Evolutionary conservation across 2,329 filamentous ascomycete genomes (phyloP), one percentile per base, ranked within the genome.

Genomic region (Colletotrichum sp.): DNA sequence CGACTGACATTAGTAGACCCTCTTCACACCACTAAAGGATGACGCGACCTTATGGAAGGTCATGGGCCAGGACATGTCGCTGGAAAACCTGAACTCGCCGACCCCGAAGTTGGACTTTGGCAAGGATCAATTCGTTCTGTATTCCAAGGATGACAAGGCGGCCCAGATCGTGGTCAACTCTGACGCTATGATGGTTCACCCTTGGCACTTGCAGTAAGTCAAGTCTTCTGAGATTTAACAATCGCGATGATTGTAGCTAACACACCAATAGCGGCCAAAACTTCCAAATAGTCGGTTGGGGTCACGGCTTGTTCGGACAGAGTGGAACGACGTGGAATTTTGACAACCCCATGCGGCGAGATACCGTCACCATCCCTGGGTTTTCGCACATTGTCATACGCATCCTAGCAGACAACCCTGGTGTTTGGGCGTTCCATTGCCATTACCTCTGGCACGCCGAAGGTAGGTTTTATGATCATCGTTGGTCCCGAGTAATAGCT

Each of bases 381-480:
- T 91, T 88, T 67, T 89, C 88, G 1, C 92, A 89, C 89, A 83
- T 88, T 3, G 79, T 90, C 11, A 81, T 92, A 8, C 84, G 90
- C 69, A 87, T 92, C 12, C 84, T 90, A 2, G 86, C 90, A 0
- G 90, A 92, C 77, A 92, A 92, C 78, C 88, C 90, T 0, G 91
- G 91, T 2, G 79, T 90, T 0, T 92, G 90, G 90, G 86, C 89
- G 0, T 87, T 92, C 36, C 90, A 92, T 79, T 92, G 90, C 78
- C 90, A 92, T 77, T 88, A 91, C 72, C 84, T 86, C 0, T 92
- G 91, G 91, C 91, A 92, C 79, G 85, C 87, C 1, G 90, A 91
- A 67, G 75, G 75, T 72, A 13, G 2, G 71, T 75, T 13, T 4
- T 3, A 22, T 22, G n/a, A 13, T 5, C 11, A 52, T 22, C n/a